A percentile compares a stretch with the other conserved stretches of the same genome.
Evolutionary conservation across 768 basidiomycete genomes (phyloP).

Genomic region (Suillus clintonianus): DNA sequence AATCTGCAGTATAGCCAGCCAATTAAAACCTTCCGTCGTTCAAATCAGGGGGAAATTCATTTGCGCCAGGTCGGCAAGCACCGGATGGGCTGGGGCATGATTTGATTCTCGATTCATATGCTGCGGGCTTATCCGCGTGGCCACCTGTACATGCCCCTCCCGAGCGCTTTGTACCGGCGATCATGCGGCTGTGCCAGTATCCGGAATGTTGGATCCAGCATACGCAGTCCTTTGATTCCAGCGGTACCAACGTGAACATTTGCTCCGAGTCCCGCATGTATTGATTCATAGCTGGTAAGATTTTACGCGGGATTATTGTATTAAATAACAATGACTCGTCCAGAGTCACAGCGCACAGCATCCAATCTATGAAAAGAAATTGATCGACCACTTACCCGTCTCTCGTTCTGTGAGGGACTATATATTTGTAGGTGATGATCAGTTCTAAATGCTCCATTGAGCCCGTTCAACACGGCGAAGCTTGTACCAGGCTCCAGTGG

Average conservation of each 20-base stretch:
- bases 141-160: neutral
- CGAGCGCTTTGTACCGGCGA: neutral
- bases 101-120: too few species aligned
- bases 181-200: neutral
- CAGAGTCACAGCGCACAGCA: too few species aligned
- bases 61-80: neutral
- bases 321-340: too few species aligned
- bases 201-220: too few species aligned
- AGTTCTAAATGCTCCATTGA: too few species aligned
- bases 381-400: neutral
- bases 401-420: neutral
- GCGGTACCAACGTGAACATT: too few species aligned
- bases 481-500: neutral
- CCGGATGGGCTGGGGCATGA: neutral
- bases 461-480: neutral
- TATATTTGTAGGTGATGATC: neutral
- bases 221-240: too few species aligned
- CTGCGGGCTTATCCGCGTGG: neutral
- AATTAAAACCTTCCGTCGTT: neutral
- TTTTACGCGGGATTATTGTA: too few species aligned
- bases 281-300: too few species aligned
- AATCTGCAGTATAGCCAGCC: too few species aligned
- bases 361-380: neutral
- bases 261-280: too few species aligned
- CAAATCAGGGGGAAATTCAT: neutral